Base-by-base conservation (phyloP, 495 filamentous ascomycete species). In the Aspergillus funiculosus region DNA sequence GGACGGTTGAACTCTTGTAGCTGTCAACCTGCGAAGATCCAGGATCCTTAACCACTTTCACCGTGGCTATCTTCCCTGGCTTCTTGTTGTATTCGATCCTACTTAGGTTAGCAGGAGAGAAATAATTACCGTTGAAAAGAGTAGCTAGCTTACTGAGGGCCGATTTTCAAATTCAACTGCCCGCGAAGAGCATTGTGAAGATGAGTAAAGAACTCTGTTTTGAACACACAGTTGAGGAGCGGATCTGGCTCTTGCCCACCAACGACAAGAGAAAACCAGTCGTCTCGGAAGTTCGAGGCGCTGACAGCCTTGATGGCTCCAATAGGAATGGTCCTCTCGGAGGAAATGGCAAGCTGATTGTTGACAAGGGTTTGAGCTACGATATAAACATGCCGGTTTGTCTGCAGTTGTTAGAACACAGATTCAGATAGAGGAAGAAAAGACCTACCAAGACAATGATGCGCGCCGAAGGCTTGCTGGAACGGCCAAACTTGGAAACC, bases 61-160 rank as follows among this genome's bases (percentile, higher is more conserved):
- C 82, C 2, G 76, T 55, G 31, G 87, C 81, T 56, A 86, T 75
- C 72, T 99, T 99, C 25, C 89, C 88, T 3, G 94, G 94, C 69
- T 99, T 99, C 78, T 97, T 99, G 57, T 90, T 89, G 64, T 92
- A 99, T 60, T 96, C 88, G 59, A 99, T 90, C 1, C 73, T 78
- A 48, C 13, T 11, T 18, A n/a, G 5, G 53, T 74, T 56, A 72
- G 65, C 29, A n/a, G n/a, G n/a, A n/a, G n/a, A n/a, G n/a, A n/a
- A n/a, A n/a, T 22, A 5, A 9, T 9, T 4, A 14, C 41, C 44
- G 0, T 0, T 2, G 8, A n/a, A 25, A 28, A 21, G 9, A 34
- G 6, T 27, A n/a, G 9, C 6, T 11, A 36, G 64, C 71, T 66
- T 60, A 76, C 67, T 76, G 76, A 22, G 90, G 81, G 11, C 70